Evolutionary conservation across 2,329 filamentous ascomycete genomes (phyloP).

Genomic region (Drechslerella stenobrocha): DNA sequence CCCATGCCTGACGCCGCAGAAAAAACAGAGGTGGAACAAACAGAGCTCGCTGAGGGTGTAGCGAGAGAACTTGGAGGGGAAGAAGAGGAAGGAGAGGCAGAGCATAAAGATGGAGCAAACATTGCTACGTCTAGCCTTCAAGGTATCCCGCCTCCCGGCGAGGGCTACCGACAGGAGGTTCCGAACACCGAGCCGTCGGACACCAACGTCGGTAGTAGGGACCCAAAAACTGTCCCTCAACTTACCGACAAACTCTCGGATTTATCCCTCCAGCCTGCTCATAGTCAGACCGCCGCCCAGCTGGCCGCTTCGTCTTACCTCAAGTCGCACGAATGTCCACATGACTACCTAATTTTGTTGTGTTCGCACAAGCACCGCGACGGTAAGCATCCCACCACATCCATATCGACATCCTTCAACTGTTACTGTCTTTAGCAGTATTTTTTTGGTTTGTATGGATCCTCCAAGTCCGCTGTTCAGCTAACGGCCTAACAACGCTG

Average conservation of each 20-base stretch:
- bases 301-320: slow-evolving; percentile 56
- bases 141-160: background rate
- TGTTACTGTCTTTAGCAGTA: background rate
- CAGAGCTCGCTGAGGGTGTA: background rate
- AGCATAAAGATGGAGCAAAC: background rate
- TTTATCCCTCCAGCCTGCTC: slow-evolving; percentile 54
- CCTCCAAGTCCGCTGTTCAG: no score
- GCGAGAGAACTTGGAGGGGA: slow-evolving; percentile 4
- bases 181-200: background rate
- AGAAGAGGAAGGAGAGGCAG: background rate
- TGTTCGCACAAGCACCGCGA: slow-evolving; percentile 95
- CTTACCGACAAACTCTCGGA: slow-evolving; percentile 2
- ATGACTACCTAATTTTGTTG: slow-evolving; percentile 83
- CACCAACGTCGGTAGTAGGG: background rate
- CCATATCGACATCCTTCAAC: no score
- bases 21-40: slow-evolving; percentile 6
- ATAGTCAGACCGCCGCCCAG: slow-evolving; percentile 53
- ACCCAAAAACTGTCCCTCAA: slow-evolving; percentile 17
- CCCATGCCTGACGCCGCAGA: slow-evolving; percentile 59
- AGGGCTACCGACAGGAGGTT: background rate
- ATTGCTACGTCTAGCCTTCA: background rate
- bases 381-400: slow-evolving; percentile 48
- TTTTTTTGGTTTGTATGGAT: no score
- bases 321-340: slow-evolving; percentile 70
- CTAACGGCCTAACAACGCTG: background rate